These are phyloP conservation scores for Euphorbia tirucalli DNA, from an alignment of 345 rosid species.

Conservation along the genomic window DNA sequence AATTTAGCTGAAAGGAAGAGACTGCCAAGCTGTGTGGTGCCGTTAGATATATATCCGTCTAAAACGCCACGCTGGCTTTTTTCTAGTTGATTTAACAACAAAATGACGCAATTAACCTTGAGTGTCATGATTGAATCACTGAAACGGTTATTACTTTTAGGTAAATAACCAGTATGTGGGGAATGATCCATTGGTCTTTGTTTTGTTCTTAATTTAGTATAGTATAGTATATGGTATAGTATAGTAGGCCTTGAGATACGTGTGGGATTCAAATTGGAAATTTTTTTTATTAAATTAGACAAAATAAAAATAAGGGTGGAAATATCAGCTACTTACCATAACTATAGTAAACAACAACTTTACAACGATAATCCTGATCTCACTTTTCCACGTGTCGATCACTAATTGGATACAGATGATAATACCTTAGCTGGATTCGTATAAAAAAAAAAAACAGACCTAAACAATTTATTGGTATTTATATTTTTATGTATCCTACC, in stretches of 20 bases:
- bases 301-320: not conserved
- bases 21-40: no score
- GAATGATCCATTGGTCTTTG: not conserved
- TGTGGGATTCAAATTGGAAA: conserved; percentile 3
- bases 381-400: not conserved
- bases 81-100: not conserved
- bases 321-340: not conserved
- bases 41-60: no score
- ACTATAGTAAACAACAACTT: not conserved
- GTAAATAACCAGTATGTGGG: not conserved
- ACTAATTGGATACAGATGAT: no score
- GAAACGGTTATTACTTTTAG: not conserved
- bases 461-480: no score
- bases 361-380: no score
- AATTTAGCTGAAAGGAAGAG: no score
- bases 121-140: not conserved
- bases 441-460: no score
- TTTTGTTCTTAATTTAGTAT: no score
- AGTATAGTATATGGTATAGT: conserved; percentile 7
- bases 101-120: not conserved
- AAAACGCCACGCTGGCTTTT: conserved; percentile 15
- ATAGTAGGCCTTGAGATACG: conserved; percentile 16
- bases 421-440: no score
- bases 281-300: no score
- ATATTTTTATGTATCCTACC: no score